Evolutionary conservation across 2,329 filamentous ascomycete genomes (phyloP), one percentile per base, ranked within the genome.

Genomic region (Apiospora phragmitis): DNA sequence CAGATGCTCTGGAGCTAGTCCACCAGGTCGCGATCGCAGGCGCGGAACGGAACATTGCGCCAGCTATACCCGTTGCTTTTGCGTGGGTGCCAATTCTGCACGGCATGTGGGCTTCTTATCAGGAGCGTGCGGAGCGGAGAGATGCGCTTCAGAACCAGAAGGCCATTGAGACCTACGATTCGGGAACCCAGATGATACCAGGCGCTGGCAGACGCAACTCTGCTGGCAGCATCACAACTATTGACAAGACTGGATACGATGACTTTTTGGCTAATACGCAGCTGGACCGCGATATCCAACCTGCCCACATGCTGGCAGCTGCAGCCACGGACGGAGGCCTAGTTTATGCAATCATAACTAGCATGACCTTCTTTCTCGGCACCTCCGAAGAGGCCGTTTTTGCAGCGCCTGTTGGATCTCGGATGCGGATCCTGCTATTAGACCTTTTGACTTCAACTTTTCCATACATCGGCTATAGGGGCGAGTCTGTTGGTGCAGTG

Each of bases 31-130:
- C 97, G 43, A 81, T 91, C 32, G 83, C 85, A 70, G 89, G 90
- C 9, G 87, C 89, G 16, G 85, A 85, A 38, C 78, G 82, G 26
- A 87, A 87, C 21, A 85, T 89, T n/a, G 83, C 85, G 47, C 89
- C 89, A 45, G 92, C 93, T 26, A 90, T 89, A 70, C 93, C 94
- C 1, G 90, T 93, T 24, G 87, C 94, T 26, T 93, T 97, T 74
- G 89, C 93, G 3, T 98, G 95, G 95, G 90, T 91, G 4, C 84
- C 95, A 66, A 88, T 97, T 35, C 85, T 95, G 12, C 89, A 92
- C 76, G 86, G 88, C 35, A 89, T 96, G 83, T 89, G 90, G 74
- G 83, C 89, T 55, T 88, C 88, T 16, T 92, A 90, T 73, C 85
- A 89, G 70, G 85, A 85, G 68, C 85, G 91, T 65, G 89, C 88